Evolutionary conservation across 2,329 filamentous ascomycete genomes (phyloP), one percentile per base, ranked within the genome.

Genomic region (Nannizzia gypsea): DNA sequence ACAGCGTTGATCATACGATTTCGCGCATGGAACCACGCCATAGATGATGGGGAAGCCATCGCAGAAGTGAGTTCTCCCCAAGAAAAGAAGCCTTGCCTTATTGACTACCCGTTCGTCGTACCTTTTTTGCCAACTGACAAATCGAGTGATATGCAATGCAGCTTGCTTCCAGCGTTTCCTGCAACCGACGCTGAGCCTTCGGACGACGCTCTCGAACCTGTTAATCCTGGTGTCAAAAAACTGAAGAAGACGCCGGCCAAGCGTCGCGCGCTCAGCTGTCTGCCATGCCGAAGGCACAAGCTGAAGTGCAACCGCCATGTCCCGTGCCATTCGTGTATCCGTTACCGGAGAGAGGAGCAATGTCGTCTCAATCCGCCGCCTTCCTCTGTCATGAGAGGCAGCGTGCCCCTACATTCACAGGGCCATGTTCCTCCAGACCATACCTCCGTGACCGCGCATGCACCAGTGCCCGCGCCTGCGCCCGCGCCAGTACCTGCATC

Each of bases 261-360:
- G 28, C 22, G 62, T 22, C 54, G 64, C 34, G 62, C 65, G 15
- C 62, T 72, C 20, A 72, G 68, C 60, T 72, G 70, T 52, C 66
- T 69, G 17, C 69, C 67, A 9, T 72, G 70, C 60, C 63, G 70
- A 38, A 63, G 66, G 46, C 69, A 71, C 56, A 71, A 71, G 60
- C 63, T 71, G 6, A 67, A 66, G 59, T 71, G 70, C 61, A 69
- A 71, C 58, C 66, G 69, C 31, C 64, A 63, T n/a, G 63, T 71
- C 3, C 70, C 69, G 3, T 71, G 70, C 56, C 61, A 69, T 11
- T 70, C 65, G 4, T 71, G 70, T 55, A 63, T 62, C 20, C 68
- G 68, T 54, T 71, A 69, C 40, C 64, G 63, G 5, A 65, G 69
- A n/a, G 67, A 69, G 46, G 64, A 67, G n/a, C 63, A 66, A 54